Percentiles rank a stretch among this genome's conserved stretches.
phyloP scores from a whole-genome alignment of 2,329 filamentous ascomycete species.

The Aspergillus sp. region DNA sequence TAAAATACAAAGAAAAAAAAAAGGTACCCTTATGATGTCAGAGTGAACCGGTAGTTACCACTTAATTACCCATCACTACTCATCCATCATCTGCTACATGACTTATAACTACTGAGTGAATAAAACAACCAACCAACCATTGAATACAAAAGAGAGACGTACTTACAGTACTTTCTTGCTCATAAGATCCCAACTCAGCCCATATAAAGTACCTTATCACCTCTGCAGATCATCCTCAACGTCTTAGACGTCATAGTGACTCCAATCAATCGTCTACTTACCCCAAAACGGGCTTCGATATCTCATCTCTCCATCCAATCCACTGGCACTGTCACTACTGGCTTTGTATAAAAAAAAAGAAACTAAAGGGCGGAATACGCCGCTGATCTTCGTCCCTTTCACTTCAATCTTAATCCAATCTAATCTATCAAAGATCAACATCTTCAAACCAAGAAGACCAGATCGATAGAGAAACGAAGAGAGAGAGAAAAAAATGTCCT shows the following conservation, averaged over 20 bases:
- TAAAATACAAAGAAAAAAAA: no score
- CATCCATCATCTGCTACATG: no score
- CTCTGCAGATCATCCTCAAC: conserved; percentile 47
- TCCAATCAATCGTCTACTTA: neutral
- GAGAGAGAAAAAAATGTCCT: neutral
- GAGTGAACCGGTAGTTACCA: no score
- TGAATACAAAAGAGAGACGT: no score
- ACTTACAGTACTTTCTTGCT: neutral
- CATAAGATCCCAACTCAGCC: neutral
- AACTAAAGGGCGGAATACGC: neutral
- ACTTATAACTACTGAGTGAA: neutral
- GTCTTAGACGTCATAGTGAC: conserved; percentile 6
- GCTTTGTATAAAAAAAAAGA: neutral
- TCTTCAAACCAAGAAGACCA: no score
- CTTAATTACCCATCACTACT: no score
- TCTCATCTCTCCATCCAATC: neutral
- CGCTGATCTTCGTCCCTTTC: no score
- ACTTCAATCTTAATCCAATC: no score
- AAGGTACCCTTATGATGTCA: no score
- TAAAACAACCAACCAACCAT: neutral
- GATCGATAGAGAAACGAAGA: no score
- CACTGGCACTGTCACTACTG: neutral
- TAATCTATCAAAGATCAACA: no score
- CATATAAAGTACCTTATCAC: neutral
- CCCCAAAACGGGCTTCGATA: neutral